Percentiles rank a stretch among this genome's conserved stretches.
Conservation (phyloP, 441 rosid species). For the Pelargonium australe region DNA sequence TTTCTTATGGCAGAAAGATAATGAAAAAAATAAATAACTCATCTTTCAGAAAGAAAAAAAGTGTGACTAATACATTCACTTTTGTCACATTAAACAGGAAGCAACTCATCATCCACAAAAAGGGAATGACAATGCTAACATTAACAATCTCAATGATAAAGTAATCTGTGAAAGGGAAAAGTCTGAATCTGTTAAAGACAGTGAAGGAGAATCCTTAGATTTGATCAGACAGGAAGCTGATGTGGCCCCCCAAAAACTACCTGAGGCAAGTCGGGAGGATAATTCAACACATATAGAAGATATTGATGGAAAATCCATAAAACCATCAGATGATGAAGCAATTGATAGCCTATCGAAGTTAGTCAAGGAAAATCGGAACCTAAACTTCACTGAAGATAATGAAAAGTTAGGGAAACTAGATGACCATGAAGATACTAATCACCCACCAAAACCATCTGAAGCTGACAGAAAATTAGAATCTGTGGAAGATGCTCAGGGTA, state of each 20-base stretch:
- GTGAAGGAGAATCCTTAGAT: slow-evolving; percentile 15
- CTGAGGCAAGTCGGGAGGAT: neutral
- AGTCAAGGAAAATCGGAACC: slow-evolving; percentile 6
- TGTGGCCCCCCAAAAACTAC: neutral
- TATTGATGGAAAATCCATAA: neutral
- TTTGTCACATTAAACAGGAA: slow-evolving; percentile 20
- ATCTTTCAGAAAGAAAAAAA: neutral
- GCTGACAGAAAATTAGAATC: slow-evolving; percentile 16
- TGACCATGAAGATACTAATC: neutral
- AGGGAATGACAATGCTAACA: slow-evolving; percentile 10
- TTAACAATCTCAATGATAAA: neutral
- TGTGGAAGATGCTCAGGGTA: slow-evolving; percentile 17
- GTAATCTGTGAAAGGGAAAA: slow-evolving; percentile 13
- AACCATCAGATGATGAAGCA: slow-evolving; percentile 10
- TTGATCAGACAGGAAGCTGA: slow-evolving; percentile 1
- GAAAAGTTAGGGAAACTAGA: neutral
- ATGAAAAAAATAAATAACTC: neutral
- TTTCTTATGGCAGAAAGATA: too few species aligned
- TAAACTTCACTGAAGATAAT: neutral
- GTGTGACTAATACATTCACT: slow-evolving; percentile 6
- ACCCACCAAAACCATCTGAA: neutral
- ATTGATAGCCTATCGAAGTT: neutral
- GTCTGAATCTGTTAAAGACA: neutral
- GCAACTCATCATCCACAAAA: slow-evolving; percentile 15
- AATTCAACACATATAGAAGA: neutral